These are phyloP conservation scores for Globisporangium recalcitrans DNA, from an alignment of 352 stramenopile genomes.

Conservation along the genomic window DNA sequence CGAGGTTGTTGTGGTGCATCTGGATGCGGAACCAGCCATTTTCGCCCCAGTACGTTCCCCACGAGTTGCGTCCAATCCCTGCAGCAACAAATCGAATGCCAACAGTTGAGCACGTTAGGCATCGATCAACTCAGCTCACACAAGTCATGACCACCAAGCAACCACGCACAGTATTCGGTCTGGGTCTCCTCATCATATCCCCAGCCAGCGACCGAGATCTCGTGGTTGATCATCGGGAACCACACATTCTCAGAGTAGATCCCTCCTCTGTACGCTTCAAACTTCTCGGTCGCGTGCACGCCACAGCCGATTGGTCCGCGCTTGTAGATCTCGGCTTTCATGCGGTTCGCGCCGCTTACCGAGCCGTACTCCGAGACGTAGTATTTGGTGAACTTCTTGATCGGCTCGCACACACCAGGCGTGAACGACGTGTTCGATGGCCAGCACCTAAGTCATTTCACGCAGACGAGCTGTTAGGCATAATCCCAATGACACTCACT, in stretches of 20 bases:
- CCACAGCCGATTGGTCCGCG: conserved; percentile 87
- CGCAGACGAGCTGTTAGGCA: background rate
- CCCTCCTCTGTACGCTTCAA: conserved; percentile 69
- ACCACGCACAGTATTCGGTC: conserved; percentile 83
- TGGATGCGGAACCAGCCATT: conserved; percentile 90
- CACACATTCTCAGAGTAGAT: conserved; percentile 85
- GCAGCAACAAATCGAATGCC: conserved; percentile 6
- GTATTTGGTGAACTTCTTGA: conserved; percentile 88
- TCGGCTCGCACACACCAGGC: conserved; percentile 69
- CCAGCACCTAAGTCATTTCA: conserved; percentile 49
- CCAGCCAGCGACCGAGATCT: conserved; percentile 88
- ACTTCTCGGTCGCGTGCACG: conserved; percentile 83
- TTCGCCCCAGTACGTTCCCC: conserved; percentile 90
- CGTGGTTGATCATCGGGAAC: conserved; percentile 83
- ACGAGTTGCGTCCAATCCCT: conserved; percentile 90
- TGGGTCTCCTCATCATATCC: conserved; percentile 80
- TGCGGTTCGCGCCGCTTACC: conserved; percentile 78
- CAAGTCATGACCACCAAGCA: background rate
- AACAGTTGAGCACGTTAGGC: background rate
- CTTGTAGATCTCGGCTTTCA: conserved; percentile 92
- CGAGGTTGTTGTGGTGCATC: conserved; percentile 89
- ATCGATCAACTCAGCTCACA: background rate
- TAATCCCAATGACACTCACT: background rate
- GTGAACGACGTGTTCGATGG: conserved; percentile 86
- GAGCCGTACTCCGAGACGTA: conserved; percentile 88